Evolutionary conservation across 768 basidiomycete species (phyloP).

Genomic region (Mycena pura): DNA sequence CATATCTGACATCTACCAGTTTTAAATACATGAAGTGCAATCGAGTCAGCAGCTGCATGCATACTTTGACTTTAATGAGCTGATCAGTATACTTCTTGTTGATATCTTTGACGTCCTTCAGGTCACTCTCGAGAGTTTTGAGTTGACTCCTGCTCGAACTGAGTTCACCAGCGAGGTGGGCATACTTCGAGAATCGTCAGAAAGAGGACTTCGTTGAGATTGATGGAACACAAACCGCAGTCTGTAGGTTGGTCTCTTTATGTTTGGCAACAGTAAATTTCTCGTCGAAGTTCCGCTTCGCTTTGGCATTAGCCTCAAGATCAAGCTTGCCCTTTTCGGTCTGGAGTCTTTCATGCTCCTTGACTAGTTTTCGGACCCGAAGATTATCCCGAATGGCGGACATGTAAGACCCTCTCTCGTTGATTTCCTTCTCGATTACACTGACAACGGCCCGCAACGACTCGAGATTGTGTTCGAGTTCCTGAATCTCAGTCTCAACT

Average conservation of each 20-base stretch:
- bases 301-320: conserved; percentile 86
- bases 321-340: conserved; percentile 77
- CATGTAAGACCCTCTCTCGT: conserved; percentile 71
- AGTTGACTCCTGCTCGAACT: conserved; percentile 73
- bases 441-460: conserved; percentile 51
- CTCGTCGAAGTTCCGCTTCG: conserved; percentile 83
- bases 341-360: conserved; percentile 71
- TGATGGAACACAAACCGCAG: conserved; percentile 55
- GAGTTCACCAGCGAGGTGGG: conserved; percentile 85
- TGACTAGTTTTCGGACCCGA: conserved; percentile 70
- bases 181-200: conserved; percentile 55
- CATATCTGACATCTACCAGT: conserved; percentile 91
- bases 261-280: conserved; percentile 76
- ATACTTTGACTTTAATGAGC: conserved; percentile 92
- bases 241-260: conserved; percentile 74
- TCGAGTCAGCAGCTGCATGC: not conserved
- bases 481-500: conserved; percentile 44
- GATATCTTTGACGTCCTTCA: conserved; percentile 87
- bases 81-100: conserved; percentile 89
- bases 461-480: conserved; percentile 46
- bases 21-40: not conserved
- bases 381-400: conserved; percentile 85
- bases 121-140: conserved; percentile 68
- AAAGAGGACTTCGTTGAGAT: not conserved
- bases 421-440: conserved; percentile 78